Evolutionary conservation across 805 yeast species (phyloP).

Genomic region (Ogataea siamensis): DNA sequence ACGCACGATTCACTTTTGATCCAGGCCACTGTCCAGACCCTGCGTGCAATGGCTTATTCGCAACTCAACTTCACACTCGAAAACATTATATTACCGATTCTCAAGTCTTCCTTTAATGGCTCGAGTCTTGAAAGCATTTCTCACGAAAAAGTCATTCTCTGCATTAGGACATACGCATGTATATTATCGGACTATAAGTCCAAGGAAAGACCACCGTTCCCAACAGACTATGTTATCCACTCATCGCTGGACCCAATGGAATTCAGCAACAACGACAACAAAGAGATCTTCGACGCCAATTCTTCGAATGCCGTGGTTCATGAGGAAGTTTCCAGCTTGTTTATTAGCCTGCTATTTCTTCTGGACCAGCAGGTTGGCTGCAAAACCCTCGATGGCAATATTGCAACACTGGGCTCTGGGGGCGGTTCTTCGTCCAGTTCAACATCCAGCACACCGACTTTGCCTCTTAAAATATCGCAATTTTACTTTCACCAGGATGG

Average conservation of each 20-base stretch:
- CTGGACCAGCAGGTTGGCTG: constrained; percentile 61
- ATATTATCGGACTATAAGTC: constrained; percentile 61
- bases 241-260: constrained; percentile 35
- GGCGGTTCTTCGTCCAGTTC: constrained; percentile 21
- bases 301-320: constrained; percentile 53
- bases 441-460: constrained; percentile 24
- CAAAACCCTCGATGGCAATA: constrained; percentile 23
- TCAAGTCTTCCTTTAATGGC: constrained; percentile 61
- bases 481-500: constrained; percentile 38
- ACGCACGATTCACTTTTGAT: constrained; percentile 59
- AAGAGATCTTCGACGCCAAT: constrained; percentile 43
- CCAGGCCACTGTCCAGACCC: constrained; percentile 64
- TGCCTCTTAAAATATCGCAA: constrained; percentile 39
- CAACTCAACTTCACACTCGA: constrained; percentile 80
- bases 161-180: constrained; percentile 68
- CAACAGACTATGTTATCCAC: constrained; percentile 49
- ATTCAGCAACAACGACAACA: constrained; percentile 32
- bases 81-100: constrained; percentile 67
- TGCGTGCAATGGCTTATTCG: constrained; percentile 76
- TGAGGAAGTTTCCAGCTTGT: constrained; percentile 64
- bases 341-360: constrained; percentile 53
- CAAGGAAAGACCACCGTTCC: constrained; percentile 69
- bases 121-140: constrained; percentile 55
- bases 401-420: constrained; percentile 16
- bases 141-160: constrained; percentile 70